phyloP scores from a whole-genome alignment of 179 eudicot genomes.

The Amaranthus tricolor region DNA sequence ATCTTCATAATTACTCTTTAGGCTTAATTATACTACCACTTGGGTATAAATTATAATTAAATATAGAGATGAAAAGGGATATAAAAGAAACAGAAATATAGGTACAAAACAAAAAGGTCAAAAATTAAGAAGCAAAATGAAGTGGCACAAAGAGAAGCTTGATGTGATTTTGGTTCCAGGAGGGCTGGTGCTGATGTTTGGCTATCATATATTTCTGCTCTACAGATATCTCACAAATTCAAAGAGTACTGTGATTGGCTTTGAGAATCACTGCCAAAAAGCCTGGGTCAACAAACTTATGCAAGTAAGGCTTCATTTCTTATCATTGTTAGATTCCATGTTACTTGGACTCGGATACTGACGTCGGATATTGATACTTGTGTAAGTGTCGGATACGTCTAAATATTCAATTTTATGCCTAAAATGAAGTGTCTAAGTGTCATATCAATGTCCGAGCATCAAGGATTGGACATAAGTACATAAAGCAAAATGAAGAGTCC shows the following conservation, averaged over 20 bases:
- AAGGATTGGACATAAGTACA: no score
- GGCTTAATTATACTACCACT: neutral
- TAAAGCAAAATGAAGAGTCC: no score
- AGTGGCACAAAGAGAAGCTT: conserved; percentile 53
- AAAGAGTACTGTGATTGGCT: conserved; percentile 45
- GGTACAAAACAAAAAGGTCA: neutral
- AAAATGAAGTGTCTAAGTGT: no score
- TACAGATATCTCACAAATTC: conserved; percentile 38
- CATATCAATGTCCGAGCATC: no score
- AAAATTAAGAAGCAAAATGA: neutral
- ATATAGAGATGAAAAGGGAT: neutral
- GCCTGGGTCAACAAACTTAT: conserved; percentile 48
- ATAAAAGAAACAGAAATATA: neutral
- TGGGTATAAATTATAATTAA: neutral
- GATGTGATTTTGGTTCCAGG: conserved; percentile 57
- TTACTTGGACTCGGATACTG: neutral
- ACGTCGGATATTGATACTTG: no score
- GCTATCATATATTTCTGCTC: conserved; percentile 45
- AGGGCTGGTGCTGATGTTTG: conserved; percentile 49
- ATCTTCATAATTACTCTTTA: neutral
- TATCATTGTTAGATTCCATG: neutral
- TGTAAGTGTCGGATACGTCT: no score
- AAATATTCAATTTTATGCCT: no score
- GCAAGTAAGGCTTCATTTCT: conserved; percentile 18
- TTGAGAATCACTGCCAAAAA: conserved; percentile 49